These are phyloP conservation scores for Sphagnum fallax DNA, from an alignment of 228 moss, liverwort and hornwort species.

Conservation along the genomic window DNA sequence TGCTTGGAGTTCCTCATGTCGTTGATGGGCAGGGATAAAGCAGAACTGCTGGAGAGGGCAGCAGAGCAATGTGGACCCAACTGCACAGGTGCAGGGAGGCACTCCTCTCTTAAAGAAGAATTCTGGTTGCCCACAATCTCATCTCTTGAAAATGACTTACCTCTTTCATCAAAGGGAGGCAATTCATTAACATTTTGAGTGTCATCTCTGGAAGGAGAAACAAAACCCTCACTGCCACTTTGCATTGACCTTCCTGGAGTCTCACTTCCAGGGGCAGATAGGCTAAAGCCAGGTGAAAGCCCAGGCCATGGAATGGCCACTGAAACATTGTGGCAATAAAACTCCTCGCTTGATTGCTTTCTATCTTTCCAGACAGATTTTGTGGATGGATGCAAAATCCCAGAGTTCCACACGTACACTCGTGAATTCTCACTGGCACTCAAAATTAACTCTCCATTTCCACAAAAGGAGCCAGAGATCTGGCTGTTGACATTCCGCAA, in stretches of 20 bases:
- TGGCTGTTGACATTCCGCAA: conserved; percentile 74
- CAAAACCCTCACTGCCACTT: conserved; percentile 18
- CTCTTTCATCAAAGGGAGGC: not conserved
- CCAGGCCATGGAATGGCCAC: conserved; percentile 85
- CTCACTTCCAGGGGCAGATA: conserved; percentile 13
- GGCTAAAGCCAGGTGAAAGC: conserved; percentile 6
- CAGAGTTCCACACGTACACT: conserved; percentile 79
- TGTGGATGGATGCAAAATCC: conserved; percentile 34
- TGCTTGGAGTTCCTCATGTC: too few species aligned
- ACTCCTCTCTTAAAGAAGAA: not conserved
- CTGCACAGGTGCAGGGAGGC: too few species aligned
- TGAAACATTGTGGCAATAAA: conserved; percentile 60
- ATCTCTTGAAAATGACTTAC: not conserved
- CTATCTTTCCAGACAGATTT: conserved; percentile 67
- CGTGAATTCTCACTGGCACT: conserved; percentile 95
- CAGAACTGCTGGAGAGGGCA: too few species aligned
- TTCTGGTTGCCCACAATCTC: not conserved
- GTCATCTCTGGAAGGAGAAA: conserved; percentile 13
- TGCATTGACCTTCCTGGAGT: conserved; percentile 18
- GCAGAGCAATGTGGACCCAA: too few species aligned
- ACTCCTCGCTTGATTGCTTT: conserved; percentile 77
- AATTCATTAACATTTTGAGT: conserved; percentile 1
- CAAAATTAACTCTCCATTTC: conserved; percentile 75
- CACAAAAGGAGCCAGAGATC: conserved; percentile 79
- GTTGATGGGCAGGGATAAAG: too few species aligned